A percentile compares a stretch with the other conserved stretches of the same genome.
Evolutionary conservation across 176 grass and related monocot species (phyloP).

Genomic region (Panicum miliaceum): DNA sequence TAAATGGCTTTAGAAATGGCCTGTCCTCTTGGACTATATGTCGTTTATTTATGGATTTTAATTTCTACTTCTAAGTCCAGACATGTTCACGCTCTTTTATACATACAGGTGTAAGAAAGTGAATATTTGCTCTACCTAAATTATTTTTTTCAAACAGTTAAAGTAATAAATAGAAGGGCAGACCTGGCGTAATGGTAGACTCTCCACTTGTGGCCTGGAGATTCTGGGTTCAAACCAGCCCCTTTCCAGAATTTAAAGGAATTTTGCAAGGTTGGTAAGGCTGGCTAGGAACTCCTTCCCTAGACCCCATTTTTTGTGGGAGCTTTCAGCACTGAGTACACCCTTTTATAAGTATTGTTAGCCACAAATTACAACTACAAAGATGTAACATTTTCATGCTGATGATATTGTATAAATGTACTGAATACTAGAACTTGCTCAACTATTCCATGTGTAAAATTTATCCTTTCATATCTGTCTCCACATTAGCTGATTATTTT

Average conservation of each 20-base stretch:
- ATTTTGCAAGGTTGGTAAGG: no score
- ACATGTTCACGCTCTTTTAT: not conserved
- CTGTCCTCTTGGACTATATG: not conserved
- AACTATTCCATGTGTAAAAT: not conserved
- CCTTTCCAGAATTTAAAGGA: no score
- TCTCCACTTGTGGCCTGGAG: no score
- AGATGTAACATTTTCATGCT: not conserved
- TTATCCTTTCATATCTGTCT: constrained; percentile 4
- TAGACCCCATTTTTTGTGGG: no score
- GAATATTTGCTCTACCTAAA: not conserved
- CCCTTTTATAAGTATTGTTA: not conserved
- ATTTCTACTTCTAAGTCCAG: not conserved
- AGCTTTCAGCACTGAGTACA: no score
- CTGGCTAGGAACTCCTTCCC: no score
- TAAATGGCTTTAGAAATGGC: not conserved
- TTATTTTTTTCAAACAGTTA: not conserved
- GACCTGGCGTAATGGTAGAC: no score
- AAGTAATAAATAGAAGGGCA: not conserved
- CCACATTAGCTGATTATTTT: not conserved
- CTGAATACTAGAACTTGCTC: not conserved
- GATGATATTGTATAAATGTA: not conserved
- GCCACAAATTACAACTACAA: not conserved
- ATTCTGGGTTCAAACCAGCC: no score
- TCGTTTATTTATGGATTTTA: no score
- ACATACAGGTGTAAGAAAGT: not conserved